Evolutionary conservation across 139 green algal species (phyloP).

Genomic region (Penium margaritaceum): DNA sequence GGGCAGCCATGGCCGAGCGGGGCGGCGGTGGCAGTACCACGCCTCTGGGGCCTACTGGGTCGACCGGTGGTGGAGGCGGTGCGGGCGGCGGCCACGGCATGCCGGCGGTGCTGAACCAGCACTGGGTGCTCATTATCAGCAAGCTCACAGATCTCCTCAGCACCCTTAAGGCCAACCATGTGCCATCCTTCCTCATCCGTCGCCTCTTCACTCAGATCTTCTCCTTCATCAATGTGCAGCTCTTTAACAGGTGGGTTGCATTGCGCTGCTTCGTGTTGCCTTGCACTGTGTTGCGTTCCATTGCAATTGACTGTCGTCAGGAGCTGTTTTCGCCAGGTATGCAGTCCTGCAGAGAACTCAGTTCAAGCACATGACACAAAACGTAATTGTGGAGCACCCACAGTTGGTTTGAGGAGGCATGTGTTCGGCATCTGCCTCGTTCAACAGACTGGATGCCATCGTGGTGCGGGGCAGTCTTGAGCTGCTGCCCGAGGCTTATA

Average conservation of each 20-base stretch:
- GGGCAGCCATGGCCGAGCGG: too few species aligned
- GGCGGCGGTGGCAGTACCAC: background rate
- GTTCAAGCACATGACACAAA: too few species aligned
- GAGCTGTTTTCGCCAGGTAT: background rate
- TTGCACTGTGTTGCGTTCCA: background rate
- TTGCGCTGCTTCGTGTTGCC: background rate
- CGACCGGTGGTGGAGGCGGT: too few species aligned
- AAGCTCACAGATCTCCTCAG: slow-evolving; percentile 71
- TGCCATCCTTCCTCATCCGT: slow-evolving; percentile 79
- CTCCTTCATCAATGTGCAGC: slow-evolving; percentile 88
- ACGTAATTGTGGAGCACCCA: too few species aligned
- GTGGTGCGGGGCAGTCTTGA: background rate
- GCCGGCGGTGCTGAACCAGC: slow-evolving; percentile 43
- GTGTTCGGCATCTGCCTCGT: too few species aligned
- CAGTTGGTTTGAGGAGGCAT: too few species aligned
- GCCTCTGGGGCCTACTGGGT: too few species aligned
- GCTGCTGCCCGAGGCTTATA: background rate
- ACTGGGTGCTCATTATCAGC: slow-evolving; percentile 80
- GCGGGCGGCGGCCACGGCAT: too few species aligned
- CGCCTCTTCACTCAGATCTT: slow-evolving; percentile 62
- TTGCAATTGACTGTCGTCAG: background rate
- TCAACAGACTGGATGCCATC: background rate
- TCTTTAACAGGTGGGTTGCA: slow-evolving; percentile 83
- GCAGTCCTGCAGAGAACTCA: too few species aligned
- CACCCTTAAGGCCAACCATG: slow-evolving; percentile 65